Percentiles rank a stretch among this genome's conserved stretches.
These are phyloP conservation scores for Petunia axillaris DNA, from an alignment of 257 asterid species.

Conservation along the genomic window DNA sequence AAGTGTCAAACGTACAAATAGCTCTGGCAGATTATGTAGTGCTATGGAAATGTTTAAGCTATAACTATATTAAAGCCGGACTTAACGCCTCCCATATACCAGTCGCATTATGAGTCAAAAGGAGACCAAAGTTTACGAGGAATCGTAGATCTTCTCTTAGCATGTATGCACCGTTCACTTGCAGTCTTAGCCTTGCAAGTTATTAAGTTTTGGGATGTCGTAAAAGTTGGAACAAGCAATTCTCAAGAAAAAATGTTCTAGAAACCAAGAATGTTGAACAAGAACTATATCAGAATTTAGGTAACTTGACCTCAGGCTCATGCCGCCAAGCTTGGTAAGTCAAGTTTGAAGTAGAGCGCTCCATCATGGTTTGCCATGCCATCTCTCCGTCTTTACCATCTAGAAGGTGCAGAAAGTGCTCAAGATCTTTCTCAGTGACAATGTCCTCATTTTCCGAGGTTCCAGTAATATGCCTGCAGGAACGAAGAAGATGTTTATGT, in stretches of 20 bases:
- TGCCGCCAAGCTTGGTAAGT: conserved; percentile 97
- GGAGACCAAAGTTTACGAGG: background rate
- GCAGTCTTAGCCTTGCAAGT: background rate
- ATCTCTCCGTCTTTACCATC: conserved; percentile 71
- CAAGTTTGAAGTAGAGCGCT: conserved; percentile 78
- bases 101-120: background rate
- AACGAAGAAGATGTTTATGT: conserved; percentile 11
- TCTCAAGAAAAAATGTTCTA: conserved; percentile 4
- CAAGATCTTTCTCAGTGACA: conserved; percentile 70
- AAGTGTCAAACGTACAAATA: conserved; percentile 5
- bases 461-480: conserved; percentile 50
- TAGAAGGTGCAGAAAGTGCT: conserved; percentile 65
- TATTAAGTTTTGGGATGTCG: background rate
- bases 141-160: background rate
- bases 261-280: background rate
- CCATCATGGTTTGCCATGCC: conserved; percentile 96
- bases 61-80: background rate
- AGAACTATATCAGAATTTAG: background rate
- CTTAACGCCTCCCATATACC: background rate
- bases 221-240: conserved; percentile 1
- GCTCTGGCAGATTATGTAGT: background rate
- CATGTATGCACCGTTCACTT: background rate
- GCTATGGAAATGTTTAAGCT: background rate
- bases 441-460: conserved; percentile 41
- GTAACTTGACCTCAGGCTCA: conserved; percentile 72